Evolutionary conservation across 306 rosid genomes (phyloP).

Genomic region (Purshia tridentata): DNA sequence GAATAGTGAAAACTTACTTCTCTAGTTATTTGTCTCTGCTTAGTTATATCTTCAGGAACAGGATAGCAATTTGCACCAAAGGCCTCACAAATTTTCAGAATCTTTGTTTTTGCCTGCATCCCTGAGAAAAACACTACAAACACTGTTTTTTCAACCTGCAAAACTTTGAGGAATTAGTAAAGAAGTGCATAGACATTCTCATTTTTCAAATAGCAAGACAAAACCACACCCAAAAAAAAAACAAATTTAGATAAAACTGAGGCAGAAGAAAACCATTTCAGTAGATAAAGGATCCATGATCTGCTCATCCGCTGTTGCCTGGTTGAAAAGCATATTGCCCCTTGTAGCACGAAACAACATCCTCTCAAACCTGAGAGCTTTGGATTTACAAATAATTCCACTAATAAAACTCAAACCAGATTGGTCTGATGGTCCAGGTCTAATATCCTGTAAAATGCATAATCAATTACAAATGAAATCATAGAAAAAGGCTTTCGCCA

Average conservation of each 20-base stretch:
- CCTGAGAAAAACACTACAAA: slow-evolving; percentile 98
- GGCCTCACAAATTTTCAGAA: slow-evolving; percentile 94
- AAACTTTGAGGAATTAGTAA: slow-evolving; percentile 16
- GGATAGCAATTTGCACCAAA: slow-evolving; percentile 98
- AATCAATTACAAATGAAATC: slow-evolving; percentile 28
- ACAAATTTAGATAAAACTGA: slow-evolving; percentile 26
- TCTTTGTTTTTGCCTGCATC: slow-evolving; percentile 89
- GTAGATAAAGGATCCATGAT: slow-evolving; percentile 87
- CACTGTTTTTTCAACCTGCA: slow-evolving; percentile 92
- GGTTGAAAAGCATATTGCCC: slow-evolving; percentile 98
- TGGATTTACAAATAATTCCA: slow-evolving; percentile 88
- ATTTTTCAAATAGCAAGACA: slow-evolving; percentile 1
- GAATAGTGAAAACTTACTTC: slow-evolving; percentile 58
- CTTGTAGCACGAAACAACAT: slow-evolving; percentile 97
- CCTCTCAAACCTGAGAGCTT: slow-evolving; percentile 87
- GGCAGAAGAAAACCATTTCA: slow-evolving; percentile 76
- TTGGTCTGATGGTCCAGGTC: slow-evolving; percentile 63
- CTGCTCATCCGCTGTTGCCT: slow-evolving; percentile 74
- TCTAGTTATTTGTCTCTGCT: slow-evolving; percentile 88
- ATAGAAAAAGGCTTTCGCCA: slow-evolving; percentile 7
- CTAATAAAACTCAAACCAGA: slow-evolving; percentile 93
- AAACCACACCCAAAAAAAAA: slow-evolving; percentile 1
- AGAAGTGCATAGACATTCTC: background rate
- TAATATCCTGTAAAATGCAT: slow-evolving; percentile 60
- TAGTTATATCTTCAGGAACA: slow-evolving; percentile 90